These are phyloP conservation scores for Stentor roeselii DNA, from an alignment of 73 alveolate genomes.

Conservation along the genomic window DNA sequence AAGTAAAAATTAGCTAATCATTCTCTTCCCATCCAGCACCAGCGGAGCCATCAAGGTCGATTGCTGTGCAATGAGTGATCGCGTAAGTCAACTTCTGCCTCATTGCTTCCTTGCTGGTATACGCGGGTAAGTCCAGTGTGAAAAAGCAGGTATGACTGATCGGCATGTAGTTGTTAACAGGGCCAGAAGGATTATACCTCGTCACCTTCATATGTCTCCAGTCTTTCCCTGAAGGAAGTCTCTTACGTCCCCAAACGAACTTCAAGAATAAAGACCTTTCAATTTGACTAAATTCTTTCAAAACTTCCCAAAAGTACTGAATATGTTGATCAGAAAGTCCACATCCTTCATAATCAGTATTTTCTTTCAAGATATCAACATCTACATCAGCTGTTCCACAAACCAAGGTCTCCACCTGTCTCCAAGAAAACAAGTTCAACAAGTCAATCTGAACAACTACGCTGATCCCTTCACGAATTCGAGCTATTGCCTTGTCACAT, in stretches of 20 bases:
- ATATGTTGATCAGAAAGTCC: slow-evolving; percentile 53
- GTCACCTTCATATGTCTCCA: slow-evolving; percentile 42
- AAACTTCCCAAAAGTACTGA: slow-evolving; percentile 74
- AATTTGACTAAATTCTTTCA: slow-evolving; percentile 59
- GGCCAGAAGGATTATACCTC: slow-evolving; percentile 28
- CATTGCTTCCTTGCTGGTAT: slow-evolving; percentile 65
- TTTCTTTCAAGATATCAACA: slow-evolving; percentile 72
- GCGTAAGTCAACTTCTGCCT: slow-evolving; percentile 74
- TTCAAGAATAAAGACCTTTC: slow-evolving; percentile 76
- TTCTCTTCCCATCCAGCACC: slow-evolving; percentile 78
- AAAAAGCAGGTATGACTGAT: slow-evolving; percentile 84
- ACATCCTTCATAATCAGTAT: slow-evolving; percentile 67
- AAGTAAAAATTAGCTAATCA: slow-evolving; percentile 18
- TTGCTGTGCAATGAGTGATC: slow-evolving; percentile 85
- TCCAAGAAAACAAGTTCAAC: slow-evolving; percentile 72
- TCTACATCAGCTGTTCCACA: slow-evolving; percentile 82
- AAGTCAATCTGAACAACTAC: slow-evolving; percentile 64
- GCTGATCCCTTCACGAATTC: slow-evolving; percentile 69
- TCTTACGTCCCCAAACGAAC: slow-evolving; percentile 90
- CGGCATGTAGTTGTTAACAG: slow-evolving; percentile 62
- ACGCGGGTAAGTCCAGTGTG: slow-evolving; percentile 71
- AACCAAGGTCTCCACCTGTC: slow-evolving; percentile 79
- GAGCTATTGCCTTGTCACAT: slow-evolving; percentile 54
- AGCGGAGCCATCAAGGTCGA: slow-evolving; percentile 75
- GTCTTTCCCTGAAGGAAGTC: slow-evolving; percentile 67